phyloP scores from a whole-genome alignment of 148 eudicot genomes.

The Salicornia ramosissima region DNA sequence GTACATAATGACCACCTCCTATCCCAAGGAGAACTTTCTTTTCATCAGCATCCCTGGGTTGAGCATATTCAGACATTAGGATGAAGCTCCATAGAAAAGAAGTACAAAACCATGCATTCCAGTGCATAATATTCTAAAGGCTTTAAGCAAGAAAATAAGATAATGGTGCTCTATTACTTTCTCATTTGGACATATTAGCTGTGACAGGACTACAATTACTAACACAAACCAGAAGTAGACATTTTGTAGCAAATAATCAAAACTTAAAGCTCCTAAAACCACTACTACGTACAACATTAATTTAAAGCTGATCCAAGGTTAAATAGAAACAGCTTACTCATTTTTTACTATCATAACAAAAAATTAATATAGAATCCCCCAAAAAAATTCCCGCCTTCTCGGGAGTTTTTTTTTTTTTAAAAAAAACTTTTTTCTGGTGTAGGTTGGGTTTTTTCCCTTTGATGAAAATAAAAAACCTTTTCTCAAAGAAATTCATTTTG shows the following conservation, averaged over 20 bases:
- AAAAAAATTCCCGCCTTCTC: neutral
- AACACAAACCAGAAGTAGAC: neutral
- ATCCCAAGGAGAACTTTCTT: slow-evolving; percentile 68
- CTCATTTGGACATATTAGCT: neutral
- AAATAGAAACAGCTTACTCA: too few species aligned
- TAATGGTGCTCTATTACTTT: neutral
- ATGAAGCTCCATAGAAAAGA: slow-evolving; percentile 3
- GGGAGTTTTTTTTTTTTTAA: too few species aligned
- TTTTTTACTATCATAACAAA: too few species aligned
- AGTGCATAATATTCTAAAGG: neutral
- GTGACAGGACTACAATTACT: neutral
- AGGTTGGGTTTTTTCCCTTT: too few species aligned
- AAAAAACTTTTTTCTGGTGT: neutral
- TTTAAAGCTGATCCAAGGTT: neutral
- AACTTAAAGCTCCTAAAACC: neutral
- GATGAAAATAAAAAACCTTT: too few species aligned
- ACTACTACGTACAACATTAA: neutral
- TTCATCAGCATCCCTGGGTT: slow-evolving; percentile 43
- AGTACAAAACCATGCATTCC: neutral
- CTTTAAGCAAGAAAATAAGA: neutral
- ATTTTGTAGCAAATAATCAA: neutral
- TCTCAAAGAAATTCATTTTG: too few species aligned
- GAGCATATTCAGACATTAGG: slow-evolving; percentile 9
- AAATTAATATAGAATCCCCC: too few species aligned
- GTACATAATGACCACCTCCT: slow-evolving; percentile 95